A percentile compares a stretch with the other conserved stretches of the same genome.
Conservation (phyloP, 2,329 filamentous ascomycete genomes). For the Ophiostoma triangulosporum region DNA sequence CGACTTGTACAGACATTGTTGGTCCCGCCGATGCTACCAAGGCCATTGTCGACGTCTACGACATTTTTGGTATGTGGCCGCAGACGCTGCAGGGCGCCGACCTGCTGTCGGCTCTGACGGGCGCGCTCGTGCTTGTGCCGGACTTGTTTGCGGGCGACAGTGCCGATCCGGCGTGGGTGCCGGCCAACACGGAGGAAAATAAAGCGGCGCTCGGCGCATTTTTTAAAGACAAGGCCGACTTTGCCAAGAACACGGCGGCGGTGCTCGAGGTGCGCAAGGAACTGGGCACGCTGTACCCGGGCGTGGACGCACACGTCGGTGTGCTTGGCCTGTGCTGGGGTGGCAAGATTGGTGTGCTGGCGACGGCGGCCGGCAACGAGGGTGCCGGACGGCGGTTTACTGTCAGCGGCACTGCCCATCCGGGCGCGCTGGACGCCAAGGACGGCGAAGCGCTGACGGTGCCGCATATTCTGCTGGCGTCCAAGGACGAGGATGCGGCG, state of each 20-base stretch:
- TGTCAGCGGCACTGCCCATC: constrained; percentile 22
- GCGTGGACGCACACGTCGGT: constrained; percentile 27
- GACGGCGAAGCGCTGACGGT: constrained; percentile 31
- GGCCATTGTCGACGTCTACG: constrained; percentile 32
- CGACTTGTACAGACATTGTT: constrained; percentile 21
- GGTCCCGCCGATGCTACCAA: constrained; percentile 22
- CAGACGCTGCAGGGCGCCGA: constrained; percentile 37
- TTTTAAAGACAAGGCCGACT: constrained; percentile 17
- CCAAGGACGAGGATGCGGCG: constrained; percentile 32
- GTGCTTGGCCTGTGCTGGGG: constrained; percentile 38
- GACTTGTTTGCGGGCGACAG: constrained; percentile 26
- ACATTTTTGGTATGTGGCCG: constrained; percentile 31
- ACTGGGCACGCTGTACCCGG: constrained; percentile 21
- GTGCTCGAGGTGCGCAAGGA: constrained; percentile 22
- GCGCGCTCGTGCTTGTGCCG: constrained; percentile 28
- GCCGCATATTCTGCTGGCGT: constrained; percentile 36
- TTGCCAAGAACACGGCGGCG: constrained; percentile 18
- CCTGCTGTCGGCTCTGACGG: constrained; percentile 24
- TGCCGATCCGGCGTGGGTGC: constrained; percentile 22
- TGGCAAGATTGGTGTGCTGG: constrained; percentile 29
- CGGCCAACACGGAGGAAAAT: constrained; percentile 32
- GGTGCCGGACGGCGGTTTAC: constrained; percentile 24
- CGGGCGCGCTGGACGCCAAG: constrained; percentile 21
- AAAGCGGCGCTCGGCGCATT: constrained; percentile 11
- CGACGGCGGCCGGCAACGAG: constrained; percentile 23